Evolutionary conservation across 2,329 filamentous ascomycete genomes (phyloP), one percentile per base, ranked within the genome.

Genomic region (Cytospora leucostoma): DNA sequence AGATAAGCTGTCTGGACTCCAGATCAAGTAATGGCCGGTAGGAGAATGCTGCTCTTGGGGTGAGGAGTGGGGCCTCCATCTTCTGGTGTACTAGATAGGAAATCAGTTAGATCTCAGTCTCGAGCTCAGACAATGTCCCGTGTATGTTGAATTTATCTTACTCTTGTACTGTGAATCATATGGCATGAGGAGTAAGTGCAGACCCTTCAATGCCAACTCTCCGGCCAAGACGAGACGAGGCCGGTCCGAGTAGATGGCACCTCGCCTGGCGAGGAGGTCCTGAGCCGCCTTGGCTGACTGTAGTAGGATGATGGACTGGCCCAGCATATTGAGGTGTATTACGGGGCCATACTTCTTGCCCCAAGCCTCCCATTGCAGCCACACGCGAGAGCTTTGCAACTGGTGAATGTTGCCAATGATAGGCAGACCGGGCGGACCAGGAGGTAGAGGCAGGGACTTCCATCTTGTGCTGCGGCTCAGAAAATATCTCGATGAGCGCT

Each of bases 201-300:
- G 3, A 11, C 56, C 52, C 50, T 49, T 52, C 19, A 59, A 35
- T 10, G 49, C 44, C 40, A 57, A 33, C 21, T 62, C 60, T 2
- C 52, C 52, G 11, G 57, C 56, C 7, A 75, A 66, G 27, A 76
- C 74, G 66, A 79, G 78, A 34, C 72, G 70, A 10, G 78, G 78
- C 11, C 78, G 70, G 64, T 76, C 74, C 35, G 70, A 73, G 64
- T 77, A 80, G 60, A 75, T 77, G 56, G 74, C 71, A 3, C 77
- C 76, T 17, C 75, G 73, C 55, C 74, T 75, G 63, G 76, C 74
- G 10, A 80, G 71, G 34, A 80, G 70, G 33, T 79, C 77, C 51
- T 70, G 71, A 11, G 77, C 76, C 4, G 74, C 74, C 62, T 75
- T 67, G 8, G 71, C 70, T 33, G 70, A 76, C 66, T 77, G 75